Conservation (phyloP, 2,329 filamentous ascomycete genomes). For the Ambrosiella beaveri region DNA sequence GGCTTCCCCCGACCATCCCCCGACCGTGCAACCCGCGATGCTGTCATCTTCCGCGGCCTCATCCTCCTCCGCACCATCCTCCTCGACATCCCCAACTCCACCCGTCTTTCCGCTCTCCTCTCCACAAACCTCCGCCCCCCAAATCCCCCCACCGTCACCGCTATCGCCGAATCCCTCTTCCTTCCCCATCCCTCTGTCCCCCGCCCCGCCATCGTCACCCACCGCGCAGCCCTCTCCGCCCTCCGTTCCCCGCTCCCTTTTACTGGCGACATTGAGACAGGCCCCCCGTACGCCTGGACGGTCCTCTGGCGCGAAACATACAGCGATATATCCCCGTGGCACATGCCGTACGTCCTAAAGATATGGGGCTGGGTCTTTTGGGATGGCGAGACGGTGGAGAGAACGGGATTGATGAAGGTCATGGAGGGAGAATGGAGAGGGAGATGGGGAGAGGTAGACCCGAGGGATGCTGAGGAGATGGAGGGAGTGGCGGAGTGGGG, state of each 20-base stretch:
- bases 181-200: neutral
- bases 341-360: constrained; percentile 8
- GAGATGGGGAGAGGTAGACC: constrained; percentile 6
- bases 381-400: constrained; percentile 5
- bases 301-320: constrained; percentile 9
- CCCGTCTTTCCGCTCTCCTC: neutral
- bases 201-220: neutral
- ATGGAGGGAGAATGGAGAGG: constrained; percentile 9
- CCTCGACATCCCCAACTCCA: neutral
- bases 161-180: neutral
- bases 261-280: constrained; percentile 1
- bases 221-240: constrained; percentile 1
- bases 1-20: neutral
- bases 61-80: constrained; percentile 6
- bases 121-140: neutral
- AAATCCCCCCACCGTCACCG: neutral
- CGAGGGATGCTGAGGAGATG: constrained; percentile 1
- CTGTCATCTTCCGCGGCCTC: constrained; percentile 4
- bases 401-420: neutral
- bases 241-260: constrained; percentile 7
- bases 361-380: constrained; percentile 13
- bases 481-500: neutral
- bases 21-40: neutral
- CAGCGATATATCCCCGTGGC: constrained; percentile 9
- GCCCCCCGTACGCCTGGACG: constrained; percentile 9